Evolutionary conservation across 306 rosid species (phyloP).

Genomic region (Inga laurina): DNA sequence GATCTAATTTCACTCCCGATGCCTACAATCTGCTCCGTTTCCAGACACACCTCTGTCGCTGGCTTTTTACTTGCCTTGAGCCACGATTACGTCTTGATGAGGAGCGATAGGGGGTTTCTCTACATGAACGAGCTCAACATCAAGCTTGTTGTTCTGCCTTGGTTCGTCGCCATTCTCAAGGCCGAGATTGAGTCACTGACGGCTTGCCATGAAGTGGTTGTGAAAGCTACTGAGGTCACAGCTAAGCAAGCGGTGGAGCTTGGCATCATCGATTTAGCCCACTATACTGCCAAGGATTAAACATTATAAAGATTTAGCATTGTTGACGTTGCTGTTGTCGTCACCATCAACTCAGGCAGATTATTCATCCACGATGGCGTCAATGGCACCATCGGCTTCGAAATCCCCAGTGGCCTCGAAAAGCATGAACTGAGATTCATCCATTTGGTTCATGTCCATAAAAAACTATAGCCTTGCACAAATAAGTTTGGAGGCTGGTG

Average conservation of each 20-base stretch:
- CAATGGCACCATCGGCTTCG: slow-evolving; percentile 44
- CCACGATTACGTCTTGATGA: slow-evolving; percentile 78
- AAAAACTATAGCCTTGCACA: no score
- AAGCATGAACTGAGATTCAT: slow-evolving; percentile 47
- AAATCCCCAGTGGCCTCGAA: slow-evolving; percentile 83
- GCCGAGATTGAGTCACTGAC: slow-evolving; percentile 50
- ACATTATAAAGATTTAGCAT: slow-evolving; percentile 37
- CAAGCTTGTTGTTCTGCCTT: slow-evolving; percentile 45
- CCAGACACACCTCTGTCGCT: slow-evolving; percentile 79
- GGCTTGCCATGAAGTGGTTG: slow-evolving; percentile 48
- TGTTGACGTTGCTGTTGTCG: slow-evolving; percentile 33
- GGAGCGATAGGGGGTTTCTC: slow-evolving; percentile 69
- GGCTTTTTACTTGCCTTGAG: slow-evolving; percentile 63
- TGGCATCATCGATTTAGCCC: slow-evolving; percentile 66
- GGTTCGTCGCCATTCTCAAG: slow-evolving; percentile 56
- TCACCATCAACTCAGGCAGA: slow-evolving; percentile 23
- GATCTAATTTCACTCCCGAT: slow-evolving; percentile 66
- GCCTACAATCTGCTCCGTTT: slow-evolving; percentile 78
- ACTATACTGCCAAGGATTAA: slow-evolving; percentile 38
- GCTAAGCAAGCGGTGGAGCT: slow-evolving; percentile 54
- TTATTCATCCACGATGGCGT: slow-evolving; percentile 10
- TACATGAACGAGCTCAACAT: slow-evolving; percentile 90
- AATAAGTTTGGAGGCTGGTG: no score
- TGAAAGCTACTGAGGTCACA: slow-evolving; percentile 61
- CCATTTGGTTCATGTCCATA: slow-evolving; percentile 10